Conservation (phyloP, 371 early-diverging fungal species). For the Mortierella sp. region DNA sequence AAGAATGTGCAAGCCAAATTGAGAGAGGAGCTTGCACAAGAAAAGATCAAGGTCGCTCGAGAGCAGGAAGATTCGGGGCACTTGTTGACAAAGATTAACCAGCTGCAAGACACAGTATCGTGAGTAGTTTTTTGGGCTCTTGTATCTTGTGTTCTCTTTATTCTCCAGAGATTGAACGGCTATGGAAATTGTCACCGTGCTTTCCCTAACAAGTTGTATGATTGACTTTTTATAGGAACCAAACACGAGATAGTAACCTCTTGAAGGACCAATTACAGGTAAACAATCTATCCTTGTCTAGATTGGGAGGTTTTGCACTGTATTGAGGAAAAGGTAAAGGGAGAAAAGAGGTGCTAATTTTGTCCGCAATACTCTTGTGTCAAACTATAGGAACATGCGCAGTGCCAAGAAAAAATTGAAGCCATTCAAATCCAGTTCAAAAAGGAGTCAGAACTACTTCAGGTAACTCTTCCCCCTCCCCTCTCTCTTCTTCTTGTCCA, state of each 20-base stretch:
- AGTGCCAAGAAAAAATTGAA: constrained; percentile 35
- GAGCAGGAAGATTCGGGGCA: constrained; percentile 47
- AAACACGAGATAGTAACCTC: constrained; percentile 30
- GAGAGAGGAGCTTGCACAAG: constrained; percentile 19
- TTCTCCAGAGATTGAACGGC: no score
- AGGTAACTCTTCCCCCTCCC: constrained; percentile 20
- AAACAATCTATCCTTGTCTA: no score
- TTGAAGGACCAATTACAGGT: constrained; percentile 28
- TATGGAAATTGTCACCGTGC: no score
- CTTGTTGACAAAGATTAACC: constrained; percentile 39
- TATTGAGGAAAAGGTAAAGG: no score
- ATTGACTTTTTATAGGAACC: constrained; percentile 19
- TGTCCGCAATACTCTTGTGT: no score
- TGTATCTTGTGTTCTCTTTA: no score
- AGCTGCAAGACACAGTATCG: constrained; percentile 47
- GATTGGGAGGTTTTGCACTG: no score
- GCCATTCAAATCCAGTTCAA: constrained; percentile 25
- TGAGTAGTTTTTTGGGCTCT: constrained; percentile 6
- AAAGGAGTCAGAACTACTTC: constrained; percentile 15
- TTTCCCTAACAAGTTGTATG: neutral
- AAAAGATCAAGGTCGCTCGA: constrained; percentile 26
- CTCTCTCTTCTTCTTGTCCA: neutral
- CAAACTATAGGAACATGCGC: constrained; percentile 22
- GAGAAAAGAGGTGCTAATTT: no score
- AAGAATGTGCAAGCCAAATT: constrained; percentile 15